Evolutionary conservation across 768 basidiomycete species (phyloP).

Genomic region (Rhizopogon salebrosus): DNA sequence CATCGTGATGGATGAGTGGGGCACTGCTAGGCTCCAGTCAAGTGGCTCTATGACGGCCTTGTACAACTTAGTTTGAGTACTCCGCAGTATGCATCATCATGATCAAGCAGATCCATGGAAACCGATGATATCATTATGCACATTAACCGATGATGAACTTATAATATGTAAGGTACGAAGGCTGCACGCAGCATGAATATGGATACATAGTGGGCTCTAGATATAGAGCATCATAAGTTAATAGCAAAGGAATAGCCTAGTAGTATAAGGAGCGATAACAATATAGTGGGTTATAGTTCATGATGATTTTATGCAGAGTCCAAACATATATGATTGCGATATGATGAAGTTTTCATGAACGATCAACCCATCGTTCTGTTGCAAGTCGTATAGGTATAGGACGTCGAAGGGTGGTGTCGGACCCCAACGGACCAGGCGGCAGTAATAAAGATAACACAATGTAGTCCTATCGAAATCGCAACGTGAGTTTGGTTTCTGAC

Average conservation of each 20-base stretch:
- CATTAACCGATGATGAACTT: too few relatives aligned
- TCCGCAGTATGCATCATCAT: too few relatives aligned
- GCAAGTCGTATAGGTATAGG: slow-evolving; percentile 57
- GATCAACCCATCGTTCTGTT: slow-evolving; percentile 48
- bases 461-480: slow-evolving; percentile 48
- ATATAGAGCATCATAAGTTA: not conserved
- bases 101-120: too few relatives aligned
- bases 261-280: not conserved
- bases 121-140: too few relatives aligned
- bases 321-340: not conserved
- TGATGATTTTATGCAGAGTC: not conserved
- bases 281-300: not conserved
- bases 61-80: too few relatives aligned
- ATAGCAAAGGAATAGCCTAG: not conserved
- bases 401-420: slow-evolving; percentile 35
- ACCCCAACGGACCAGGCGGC: slow-evolving; percentile 26
- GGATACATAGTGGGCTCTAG: not conserved
- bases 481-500: not conserved
- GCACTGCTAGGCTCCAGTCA: too few relatives aligned
- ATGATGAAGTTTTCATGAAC: slow-evolving; percentile 10
- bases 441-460: slow-evolving; percentile 45
- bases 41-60: too few relatives aligned
- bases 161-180: not conserved
- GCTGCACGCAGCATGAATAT: not conserved
- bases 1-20: not conserved